Base-by-base conservation (phyloP, 306 rosid species). In the Acacia acuminata region DNA sequence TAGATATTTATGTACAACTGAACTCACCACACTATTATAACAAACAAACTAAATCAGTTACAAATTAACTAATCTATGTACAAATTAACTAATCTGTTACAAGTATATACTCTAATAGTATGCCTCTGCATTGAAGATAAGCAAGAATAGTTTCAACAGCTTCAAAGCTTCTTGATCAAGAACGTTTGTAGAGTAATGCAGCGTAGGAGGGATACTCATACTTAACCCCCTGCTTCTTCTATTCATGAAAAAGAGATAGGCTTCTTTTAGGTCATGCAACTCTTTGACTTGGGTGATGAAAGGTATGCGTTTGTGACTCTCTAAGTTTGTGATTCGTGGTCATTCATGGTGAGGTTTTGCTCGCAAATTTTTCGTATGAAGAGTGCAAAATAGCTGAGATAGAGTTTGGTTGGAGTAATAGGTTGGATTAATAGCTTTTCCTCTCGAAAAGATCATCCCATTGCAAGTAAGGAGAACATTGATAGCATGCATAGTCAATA, bases 191-290 rank as follows among this genome's bases (percentile, higher is more conserved):
- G 55, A 95, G 81, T 7, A 95, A 88, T 10, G 98, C 90, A 8
- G 98, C 90, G 77, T 93, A 93, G 30, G 98, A 93, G 76, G 98
- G 94, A 82, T 93, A 95, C 77, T 92, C 88, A 82, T 93, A 97
- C 53, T 75, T 90, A 84, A 85, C 88, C 45, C 98, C 98, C 43
- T 69, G 87, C 68, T 88, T 69, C 25, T 72, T 84, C 88, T 87
- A 95, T 22, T 82, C 87, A 12, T 86, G 75, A 65, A 93, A 95
- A 27, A 95, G 94, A 55, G 87, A 85, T 13, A 95, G 24, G 97
- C 98, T 68, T 95, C 90, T 32, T 88, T 87, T 48, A 94, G 86
- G 83, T 88, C 88, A 42, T 77, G 55, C 10, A 79, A 65, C 11
- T 88, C 79, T 84, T 95, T 93, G 75, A 95, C 82, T 79, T 84